phyloP scores from a whole-genome alignment of 2,329 filamentous ascomycete species.

The Tolypocladium nubicola region DNA sequence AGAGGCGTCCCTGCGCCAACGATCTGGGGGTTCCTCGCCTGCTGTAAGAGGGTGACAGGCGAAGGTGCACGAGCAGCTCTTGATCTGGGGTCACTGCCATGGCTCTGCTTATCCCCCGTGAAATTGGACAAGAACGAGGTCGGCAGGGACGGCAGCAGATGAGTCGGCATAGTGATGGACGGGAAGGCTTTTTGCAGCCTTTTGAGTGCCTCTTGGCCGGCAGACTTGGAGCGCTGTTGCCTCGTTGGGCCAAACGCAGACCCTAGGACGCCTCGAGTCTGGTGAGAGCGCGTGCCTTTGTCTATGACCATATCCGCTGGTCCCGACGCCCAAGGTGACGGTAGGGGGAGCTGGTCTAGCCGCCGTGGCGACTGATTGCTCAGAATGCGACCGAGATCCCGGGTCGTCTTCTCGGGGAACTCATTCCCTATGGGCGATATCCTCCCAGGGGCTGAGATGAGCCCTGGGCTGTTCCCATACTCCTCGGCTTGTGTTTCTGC shows the following conservation, averaged over 20 bases:
- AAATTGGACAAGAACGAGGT: slow-evolving; percentile 27
- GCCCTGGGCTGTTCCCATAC: slow-evolving; percentile 12
- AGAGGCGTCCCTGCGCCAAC: not conserved
- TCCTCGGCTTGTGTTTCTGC: slow-evolving; percentile 7
- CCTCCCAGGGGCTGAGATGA: slow-evolving; percentile 9
- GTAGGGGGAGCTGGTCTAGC: slow-evolving; percentile 6
- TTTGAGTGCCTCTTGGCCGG: slow-evolving; percentile 46
- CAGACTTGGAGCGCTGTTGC: slow-evolving; percentile 41
- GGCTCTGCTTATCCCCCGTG: slow-evolving; percentile 11
- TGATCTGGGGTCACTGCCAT: not conserved
- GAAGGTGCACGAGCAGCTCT: not conserved
- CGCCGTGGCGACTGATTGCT: not conserved
- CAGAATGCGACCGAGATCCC: not conserved
- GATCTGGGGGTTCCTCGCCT: not conserved
- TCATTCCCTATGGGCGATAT: not conserved
- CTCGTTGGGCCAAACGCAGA: slow-evolving; percentile 36
- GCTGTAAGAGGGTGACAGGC: slow-evolving; percentile 1
- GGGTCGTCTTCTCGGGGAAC: not conserved
- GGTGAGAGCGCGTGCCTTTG: slow-evolving; percentile 10
- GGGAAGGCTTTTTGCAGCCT: slow-evolving; percentile 46
- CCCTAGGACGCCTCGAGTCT: slow-evolving; percentile 25
- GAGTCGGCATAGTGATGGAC: slow-evolving; percentile 29
- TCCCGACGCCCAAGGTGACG: slow-evolving; percentile 19
- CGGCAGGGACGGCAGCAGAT: slow-evolving; percentile 30
- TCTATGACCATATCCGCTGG: slow-evolving; percentile 5